Conservation (phyloP, 345 rosid genomes). For the Murraya koenigii region DNA sequence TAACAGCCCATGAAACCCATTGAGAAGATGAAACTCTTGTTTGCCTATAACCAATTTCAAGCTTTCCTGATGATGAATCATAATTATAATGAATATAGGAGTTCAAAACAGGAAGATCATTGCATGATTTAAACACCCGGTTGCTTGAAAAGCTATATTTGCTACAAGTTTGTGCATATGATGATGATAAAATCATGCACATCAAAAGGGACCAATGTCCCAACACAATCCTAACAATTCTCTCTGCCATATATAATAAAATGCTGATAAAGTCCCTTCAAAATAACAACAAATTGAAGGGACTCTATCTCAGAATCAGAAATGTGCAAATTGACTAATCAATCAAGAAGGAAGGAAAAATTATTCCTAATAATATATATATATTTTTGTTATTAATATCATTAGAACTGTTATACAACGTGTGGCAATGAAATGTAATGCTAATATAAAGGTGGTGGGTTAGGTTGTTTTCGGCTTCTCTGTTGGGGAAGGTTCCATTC, state of each 20-base stretch:
- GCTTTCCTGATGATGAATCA: constrained; percentile 47
- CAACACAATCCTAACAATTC: background rate
- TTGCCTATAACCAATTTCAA: constrained; percentile 76
- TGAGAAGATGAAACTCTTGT: constrained; percentile 37
- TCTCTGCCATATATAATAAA: background rate
- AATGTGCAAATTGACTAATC: background rate
- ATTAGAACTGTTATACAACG: no score
- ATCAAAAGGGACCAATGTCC: constrained; percentile 11
- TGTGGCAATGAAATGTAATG: background rate
- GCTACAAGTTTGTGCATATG: constrained; percentile 58
- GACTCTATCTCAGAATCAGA: background rate
- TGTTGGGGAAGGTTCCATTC: background rate
- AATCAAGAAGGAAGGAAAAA: background rate
- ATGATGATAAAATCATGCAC: constrained; percentile 16
- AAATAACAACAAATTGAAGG: background rate
- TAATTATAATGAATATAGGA: constrained; percentile 73
- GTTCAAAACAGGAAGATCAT: constrained; percentile 67
- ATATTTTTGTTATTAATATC: no score
- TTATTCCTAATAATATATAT: no score
- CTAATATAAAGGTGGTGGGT: background rate
- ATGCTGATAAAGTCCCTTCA: background rate
- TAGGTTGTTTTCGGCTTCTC: background rate
- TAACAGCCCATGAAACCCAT: constrained; percentile 96
- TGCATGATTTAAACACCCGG: constrained; percentile 57
- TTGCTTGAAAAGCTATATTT: constrained; percentile 59